Base-by-base conservation (phyloP, 768 basidiomycete species). In the Sistotremastrum niveocremeum region DNA sequence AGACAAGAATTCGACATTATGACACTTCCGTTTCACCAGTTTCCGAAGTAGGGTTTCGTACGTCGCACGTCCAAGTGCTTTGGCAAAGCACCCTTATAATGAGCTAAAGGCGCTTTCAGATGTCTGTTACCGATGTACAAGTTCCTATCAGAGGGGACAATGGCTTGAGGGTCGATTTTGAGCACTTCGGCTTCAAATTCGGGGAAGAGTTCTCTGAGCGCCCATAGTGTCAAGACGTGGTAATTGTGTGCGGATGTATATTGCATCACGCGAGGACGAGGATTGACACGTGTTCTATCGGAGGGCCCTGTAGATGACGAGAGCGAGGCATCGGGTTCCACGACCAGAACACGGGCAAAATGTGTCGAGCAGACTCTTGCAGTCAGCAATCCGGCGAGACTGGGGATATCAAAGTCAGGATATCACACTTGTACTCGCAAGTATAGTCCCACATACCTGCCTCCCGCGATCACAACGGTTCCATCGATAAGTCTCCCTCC, bases 191-290 rank as follows among this genome's bases (percentile, higher is more conserved):
- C 40, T 29, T 54, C 47, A 33, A 59, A 41, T 34, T 53, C 41
- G 8, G 51, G 57, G 41, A 57, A 58, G 9, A 60, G 50, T 5
- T 35, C 32, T 6, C 44, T 47, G 5, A 58, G 49, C 0, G 51
- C 51, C n/a, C 44, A 29, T n/a, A n/a, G n/a, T n/a, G n/a, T n/a
- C n/a, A n/a, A n/a, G n/a, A n/a, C n/a, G n/a, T n/a, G n/a, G n/a
- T n/a, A n/a, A n/a, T n/a, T n/a, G n/a, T 61, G 58, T 6, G 54
- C 46, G 10, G 60, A 56, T 31, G 53, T 34, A 42, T 57, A 63
- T 34, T 62, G 61, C 45, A 56, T 45, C 28, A 63, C 53, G 2
- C 60, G 52, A 3, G 56, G 41, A 6, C 61, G 49, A 2, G 29
- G 37, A 7, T 50, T 46, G 37, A 50, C 49, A 28, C 37, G 46